Conservation (phyloP, 2,329 filamentous ascomycete genomes). For the Drechslerella dactyloides region DNA sequence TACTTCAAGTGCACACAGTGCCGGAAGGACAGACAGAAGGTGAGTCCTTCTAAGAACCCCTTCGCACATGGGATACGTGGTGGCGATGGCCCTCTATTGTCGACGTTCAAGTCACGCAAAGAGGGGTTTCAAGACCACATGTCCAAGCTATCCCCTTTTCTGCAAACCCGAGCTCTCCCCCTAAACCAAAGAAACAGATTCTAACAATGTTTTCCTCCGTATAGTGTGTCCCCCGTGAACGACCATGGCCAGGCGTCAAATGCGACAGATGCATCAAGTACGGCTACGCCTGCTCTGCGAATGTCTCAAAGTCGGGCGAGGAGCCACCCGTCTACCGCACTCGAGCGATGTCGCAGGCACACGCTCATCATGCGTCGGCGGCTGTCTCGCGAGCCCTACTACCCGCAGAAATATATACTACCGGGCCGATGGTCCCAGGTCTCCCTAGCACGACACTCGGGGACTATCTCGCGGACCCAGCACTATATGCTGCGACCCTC, state of each 20-base stretch:
- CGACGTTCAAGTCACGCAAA: conserved; percentile 27
- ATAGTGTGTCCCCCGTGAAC: conserved; percentile 47
- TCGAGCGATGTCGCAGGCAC: conserved; percentile 33
- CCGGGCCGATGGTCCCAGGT: conserved; percentile 33
- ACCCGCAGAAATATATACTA: conserved; percentile 42
- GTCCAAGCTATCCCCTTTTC: conserved; percentile 44
- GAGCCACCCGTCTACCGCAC: conserved; percentile 44
- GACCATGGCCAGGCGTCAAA: conserved; percentile 50
- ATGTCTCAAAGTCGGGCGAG: conserved; percentile 47
- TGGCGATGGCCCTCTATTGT: not conserved
- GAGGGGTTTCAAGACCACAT: conserved; percentile 29
- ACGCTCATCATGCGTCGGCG: conserved; percentile 21
- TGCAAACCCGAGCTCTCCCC: conserved; percentile 28
- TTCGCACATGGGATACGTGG: not conserved
- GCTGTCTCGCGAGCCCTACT: conserved; percentile 26
- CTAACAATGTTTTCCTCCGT: conserved; percentile 22
- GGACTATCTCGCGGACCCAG: conserved; percentile 35
- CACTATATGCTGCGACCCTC: conserved; percentile 42
- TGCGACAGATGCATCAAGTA: conserved; percentile 50
- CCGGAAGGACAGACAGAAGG: conserved; percentile 49
- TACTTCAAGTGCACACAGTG: conserved; percentile 49
- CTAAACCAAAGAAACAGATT: conserved; percentile 38
- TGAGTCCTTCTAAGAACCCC: conserved; percentile 15
- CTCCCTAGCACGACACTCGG: conserved; percentile 45
- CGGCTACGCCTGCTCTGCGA: conserved; percentile 44